Evolutionary conservation across 768 basidiomycete genomes (phyloP), one percentile per base, ranked within the genome.

Genomic region (Lentinula sp.): DNA sequence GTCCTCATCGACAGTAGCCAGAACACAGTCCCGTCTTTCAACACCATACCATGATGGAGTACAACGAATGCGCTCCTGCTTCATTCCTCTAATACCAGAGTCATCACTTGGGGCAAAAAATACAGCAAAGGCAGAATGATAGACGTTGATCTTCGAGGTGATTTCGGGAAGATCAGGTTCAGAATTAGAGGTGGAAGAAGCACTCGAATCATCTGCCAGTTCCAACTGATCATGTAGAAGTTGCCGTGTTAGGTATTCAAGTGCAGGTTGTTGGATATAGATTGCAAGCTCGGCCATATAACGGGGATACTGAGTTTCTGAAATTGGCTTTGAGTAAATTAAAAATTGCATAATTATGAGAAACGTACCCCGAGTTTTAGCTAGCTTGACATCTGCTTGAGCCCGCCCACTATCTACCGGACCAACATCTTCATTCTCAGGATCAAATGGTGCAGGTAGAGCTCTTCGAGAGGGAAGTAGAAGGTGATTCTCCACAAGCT

Each of bases 211-310:
- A 13, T 58, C 57, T 8, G 23, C 10, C 10, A 9, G 32, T n/a
- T 23, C 20, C n/a, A 64, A 55, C 33, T 70, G 70, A 32, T 70
- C 67, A 3, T 46, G 45, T 8, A 72, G 63, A 46, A 71, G 71
- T 1, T 58, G 62, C 28, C 61, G 61, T 1, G 65, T 48, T 6
- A 70, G 65, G 0, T 62, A 33, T 0, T 65, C 61, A 15, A 71
- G 62, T 2, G 32, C 1, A 2, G 66, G 68, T 5, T 65, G 51
- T 2, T 62, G 28, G 55, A 69, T 62, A 41, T 67, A 54, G 0
- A 3, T 37, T 1, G 57, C 64, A 5, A 69, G 64, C 13, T 39
- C 60, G 1, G 16, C 18, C n/a, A 65, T 37, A 8, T 37, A 16
- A 1, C 63, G 64, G 10, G 69, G 64, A 51, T 66, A 66, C 0